Evolutionary conservation across 805 yeast species (phyloP), one percentile per base, ranked within the genome.

Genomic region (Saccharomycopsis vini): DNA sequence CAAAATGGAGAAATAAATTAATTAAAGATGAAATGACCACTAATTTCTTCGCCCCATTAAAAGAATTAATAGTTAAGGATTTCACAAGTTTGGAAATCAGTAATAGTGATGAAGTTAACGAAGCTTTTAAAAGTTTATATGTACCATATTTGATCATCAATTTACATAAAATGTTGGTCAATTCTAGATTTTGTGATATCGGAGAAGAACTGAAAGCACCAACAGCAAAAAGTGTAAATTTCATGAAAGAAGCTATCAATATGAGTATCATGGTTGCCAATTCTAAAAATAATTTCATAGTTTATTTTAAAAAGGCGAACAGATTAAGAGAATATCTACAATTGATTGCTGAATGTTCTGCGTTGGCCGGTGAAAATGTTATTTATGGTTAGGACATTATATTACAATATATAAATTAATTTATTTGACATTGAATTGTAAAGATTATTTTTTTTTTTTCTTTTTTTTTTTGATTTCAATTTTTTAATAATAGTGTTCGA

Each of bases 61-160:
- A 44, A 15, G 44, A 34, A 12, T 35, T 47, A 19, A 41, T 47
- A 20, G 16, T 33, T 22, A 28, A 43, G n/a, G 37, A 40, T 16
- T 35, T 48, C 18, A 29, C 30, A 16, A 20, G 24, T 28, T 20
- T 42, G 9, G 21, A 31, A 19, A 35, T 36, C 18, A 44, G 51
- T 3, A 51, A 54, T 3, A 77, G 76, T 32, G 49, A 50, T 18
- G 66, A 61, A 3, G 54, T 75, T 3, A 68, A 72, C 42, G 61
- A 61, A 36, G 80, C 74, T 42, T 64, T 84, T 40, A 73, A 95
- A 54, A 67, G 77, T 9, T 59, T 77, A 16, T 88, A 86, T 59
- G 72, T 86, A 5, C 95, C 97, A 13, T 73, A 72, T 50, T 59
- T 87, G 44, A 69, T 86, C 29, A 74, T 81, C 44, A 84, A 81